A percentile compares a stretch with the other conserved stretches of the same genome.
phyloP scores from a whole-genome alignment of 108 stramenopile species.

The Fistulifera pelliculosa region DNA sequence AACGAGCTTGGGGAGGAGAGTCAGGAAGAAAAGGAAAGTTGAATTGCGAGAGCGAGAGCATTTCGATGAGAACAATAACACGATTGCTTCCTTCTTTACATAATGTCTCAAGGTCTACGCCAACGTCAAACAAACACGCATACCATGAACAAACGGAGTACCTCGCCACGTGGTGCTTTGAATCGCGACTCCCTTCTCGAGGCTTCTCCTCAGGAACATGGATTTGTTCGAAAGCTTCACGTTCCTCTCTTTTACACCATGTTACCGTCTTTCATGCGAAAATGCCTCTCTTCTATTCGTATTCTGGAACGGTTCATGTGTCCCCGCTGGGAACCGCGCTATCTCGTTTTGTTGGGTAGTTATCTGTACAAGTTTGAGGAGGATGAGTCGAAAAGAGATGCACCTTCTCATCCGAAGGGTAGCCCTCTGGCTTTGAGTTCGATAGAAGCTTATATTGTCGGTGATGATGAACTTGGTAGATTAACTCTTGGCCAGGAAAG shows the following conservation, averaged over 20 bases:
- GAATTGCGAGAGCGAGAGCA: no score
- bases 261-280: conserved; percentile 37
- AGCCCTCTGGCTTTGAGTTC: conserved; percentile 44
- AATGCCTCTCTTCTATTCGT: conserved; percentile 23
- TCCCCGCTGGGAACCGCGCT: conserved; percentile 62
- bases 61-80: no score
- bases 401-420: conserved; percentile 50
- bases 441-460: conserved; percentile 19
- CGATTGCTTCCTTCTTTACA: no score
- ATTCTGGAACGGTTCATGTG: conserved; percentile 27
- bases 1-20: no score
- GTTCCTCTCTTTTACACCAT: conserved; percentile 48
- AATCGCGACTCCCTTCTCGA: conserved; percentile 17
- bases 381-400: not conserved
- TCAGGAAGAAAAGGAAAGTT: no score
- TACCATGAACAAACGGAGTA: no score
- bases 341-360: conserved; percentile 60
- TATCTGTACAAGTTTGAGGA: conserved; percentile 72
- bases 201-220: conserved; percentile 52
- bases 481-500: conserved; percentile 3
- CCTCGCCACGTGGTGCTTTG: not conserved
- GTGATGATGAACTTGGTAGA: conserved; percentile 1
- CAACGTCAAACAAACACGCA: no score
- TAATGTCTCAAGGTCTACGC: no score
- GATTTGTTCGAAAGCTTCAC: conserved; percentile 55